Evolutionary conservation across 345 rosid genomes (phyloP).

Genomic region (Populus ilicifolia): DNA sequence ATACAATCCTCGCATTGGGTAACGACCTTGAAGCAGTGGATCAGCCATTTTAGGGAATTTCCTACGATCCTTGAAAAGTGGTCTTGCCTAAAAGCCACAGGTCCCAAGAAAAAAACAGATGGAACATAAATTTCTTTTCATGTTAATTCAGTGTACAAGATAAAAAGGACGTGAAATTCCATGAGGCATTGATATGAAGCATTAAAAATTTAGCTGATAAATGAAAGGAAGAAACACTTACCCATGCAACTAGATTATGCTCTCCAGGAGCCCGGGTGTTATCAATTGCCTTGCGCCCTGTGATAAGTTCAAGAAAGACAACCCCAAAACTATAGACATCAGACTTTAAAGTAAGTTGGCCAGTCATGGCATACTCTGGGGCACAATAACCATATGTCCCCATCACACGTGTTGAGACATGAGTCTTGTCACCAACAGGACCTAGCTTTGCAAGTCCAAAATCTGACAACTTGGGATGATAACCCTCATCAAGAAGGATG

Average conservation of each 20-base stretch:
- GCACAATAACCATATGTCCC: conserved; percentile 99
- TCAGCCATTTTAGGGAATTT: conserved; percentile 97
- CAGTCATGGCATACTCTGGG: conserved; percentile 98
- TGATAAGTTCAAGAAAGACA: conserved; percentile 92
- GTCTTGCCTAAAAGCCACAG: conserved; percentile 63
- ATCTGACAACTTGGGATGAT: conserved; percentile 90
- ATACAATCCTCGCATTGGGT: conserved; percentile 92
- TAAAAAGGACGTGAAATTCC: neutral
- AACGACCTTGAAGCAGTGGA: conserved; percentile 77
- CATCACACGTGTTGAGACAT: conserved; percentile 98
- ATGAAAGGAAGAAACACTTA: conserved; percentile 27
- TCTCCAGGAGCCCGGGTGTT: conserved; percentile 72
- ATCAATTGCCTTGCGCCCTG: conserved; percentile 97
- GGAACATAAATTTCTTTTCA: conserved; percentile 10
- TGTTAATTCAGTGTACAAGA: conserved; percentile 7
- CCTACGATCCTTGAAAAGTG: conserved; percentile 91
- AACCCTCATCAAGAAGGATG: conserved; percentile 88
- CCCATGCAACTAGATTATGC: conserved; percentile 98
- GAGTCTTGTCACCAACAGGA: conserved; percentile 98
- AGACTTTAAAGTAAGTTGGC: conserved; percentile 89
- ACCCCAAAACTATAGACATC: conserved; percentile 99
- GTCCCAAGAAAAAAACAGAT: conserved; percentile 13
- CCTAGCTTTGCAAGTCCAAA: conserved; percentile 96
- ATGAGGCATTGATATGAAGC: neutral
- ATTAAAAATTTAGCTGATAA: neutral